Evolutionary conservation across 352 stramenopile species (phyloP), one percentile per base, ranked within the genome.

Genomic region (Pythium insidiosum): DNA sequence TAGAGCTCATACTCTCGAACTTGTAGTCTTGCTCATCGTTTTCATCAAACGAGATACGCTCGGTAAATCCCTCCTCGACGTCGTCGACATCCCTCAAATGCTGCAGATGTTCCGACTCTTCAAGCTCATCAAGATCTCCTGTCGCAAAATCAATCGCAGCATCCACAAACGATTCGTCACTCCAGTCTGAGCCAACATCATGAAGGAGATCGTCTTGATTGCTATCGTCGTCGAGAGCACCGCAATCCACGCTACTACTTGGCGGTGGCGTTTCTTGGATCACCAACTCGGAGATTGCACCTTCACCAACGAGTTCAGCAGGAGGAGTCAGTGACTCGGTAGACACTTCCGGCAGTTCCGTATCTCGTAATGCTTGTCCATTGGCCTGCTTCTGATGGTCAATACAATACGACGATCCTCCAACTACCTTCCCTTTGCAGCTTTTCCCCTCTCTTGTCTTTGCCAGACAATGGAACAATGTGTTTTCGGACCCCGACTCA

Each of bases 21-120:
- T 44, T 6, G 13, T 25, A 6, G 4, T 33, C 21, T 18, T 16
- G 21, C 19, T 36, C 41, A 47, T 1, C n/a, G 5, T 61, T 61
- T 1, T 67, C 43, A 4, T n/a, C 41, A 6, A 61, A 61, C 4
- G 48, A 45, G 13, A 56, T 29, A 18, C 81, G 61, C 10, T 66
- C 47, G 20, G 53, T 43, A 13, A 52, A 55, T 13, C 56, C 50
- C 11, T 78, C 59, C n/a, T 70, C 55, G 26, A 87, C 48, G 40
- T 86, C 73, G 30, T 79, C 77, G 34, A 94, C 69, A 24, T 95
- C 84, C 2, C 76, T 72, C 13, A 95, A 50, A 56, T 94, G 82
- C 39, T 94, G 79, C 18, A 91, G 43, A 41, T 89, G 74, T 16
- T 90, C 84, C 0, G 73, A 87, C 33, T 92, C 79, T 24, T 88